Base-by-base conservation (phyloP, 345 rosid species). In the Nasturtium officinale region DNA sequence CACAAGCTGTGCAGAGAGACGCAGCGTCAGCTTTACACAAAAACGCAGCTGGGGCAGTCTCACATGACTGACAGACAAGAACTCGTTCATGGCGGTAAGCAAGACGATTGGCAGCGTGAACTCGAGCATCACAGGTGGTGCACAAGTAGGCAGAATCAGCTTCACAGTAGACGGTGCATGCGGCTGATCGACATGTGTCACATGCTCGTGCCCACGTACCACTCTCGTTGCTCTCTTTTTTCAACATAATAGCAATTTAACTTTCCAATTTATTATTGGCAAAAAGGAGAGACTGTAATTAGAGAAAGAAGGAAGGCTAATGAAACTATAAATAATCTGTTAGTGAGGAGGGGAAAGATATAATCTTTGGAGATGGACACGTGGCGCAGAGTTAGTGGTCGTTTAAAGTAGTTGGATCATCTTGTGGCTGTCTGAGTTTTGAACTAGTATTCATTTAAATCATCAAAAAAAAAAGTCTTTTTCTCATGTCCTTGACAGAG, bases 51-150 rank as follows among this genome's bases (percentile, higher is more conserved):
- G 98, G 98, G 3, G 92, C 87, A 0, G 85, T 81, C 72, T 91
- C 98, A 6, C 98, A 90, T 0, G 87, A 86, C 61, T 90, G 85
- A 46, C 98, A 93, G 21, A 93, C 87, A 80, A 84, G 77, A 6
- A 90, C 96, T n/a, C 96, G 96, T 85, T 85, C 89, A 40, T 92
- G 98, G 32, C 96, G 82, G 1, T 93, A 90, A n/a, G 96, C 96
- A 35, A 93, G 80, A 9, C 68, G 79, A 68, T 89, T 93, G 23
- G 97, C 96, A 0, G 90, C 85, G 23, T 93, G 97, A 21, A 85
- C 74, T 2, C 89, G 83, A 25, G 90, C 82, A 63, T 93, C 96
- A 46, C 98, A 90, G 40, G 79, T 67, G 0, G 78, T 70, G 53
- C 98, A 90, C 2, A 93, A 78, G 77, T 90, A 93, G 1, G 94